Evolutionary conservation across 1,139 yeast species (phyloP), one percentile per base, ranked within the genome.

Genomic region (Hemisphaericaspora xylofermentans): DNA sequence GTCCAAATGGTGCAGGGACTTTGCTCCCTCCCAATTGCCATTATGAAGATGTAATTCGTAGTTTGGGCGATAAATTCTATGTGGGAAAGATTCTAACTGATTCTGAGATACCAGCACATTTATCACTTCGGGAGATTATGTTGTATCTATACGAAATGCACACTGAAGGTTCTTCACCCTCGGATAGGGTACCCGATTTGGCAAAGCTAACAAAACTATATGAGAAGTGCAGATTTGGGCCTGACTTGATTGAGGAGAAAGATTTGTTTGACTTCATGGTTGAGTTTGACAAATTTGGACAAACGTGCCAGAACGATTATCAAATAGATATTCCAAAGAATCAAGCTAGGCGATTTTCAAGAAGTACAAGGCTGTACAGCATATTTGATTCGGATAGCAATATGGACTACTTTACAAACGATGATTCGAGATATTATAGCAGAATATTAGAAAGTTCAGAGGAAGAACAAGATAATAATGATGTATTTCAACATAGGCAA

Each of bases 201-300:
- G 63, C 48, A 29, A 54, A 49, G 27, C 53, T 83, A 47, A 63
- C 83, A 9, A 66, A 64, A 1, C 60, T 78, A n/a, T 89, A 88
- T 61, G 96, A 89, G 49, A 68, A 68, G 38, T 71, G 84, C 28
- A 68, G 89, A 46, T 91, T 81, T 58, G 78, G 94, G 1, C 85
- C 85, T 1, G 61, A 71, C 18, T 71, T 82, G 15, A 78, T 88
- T 12, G 61, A 73, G 1, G 83, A 84, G 47, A 66, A 61, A 2
- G 84, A 84, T 37, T 80, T 89, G 53, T 64, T 80, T 29, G 71
- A 67, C 32, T 82, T 88, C 52, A 77, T 89, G 73, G 41, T 63
- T 21, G 57, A 57, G 35, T 60, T 63, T 46, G 62, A 61, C 27
- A 54, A 53, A 40, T 48, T 62, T 19, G 53, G 48, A 3, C 47